Percentiles rank a stretch among this genome's conserved stretches.
Conservation (phyloP, 106 monocot genomes). For the Vanilla planifolia region DNA sequence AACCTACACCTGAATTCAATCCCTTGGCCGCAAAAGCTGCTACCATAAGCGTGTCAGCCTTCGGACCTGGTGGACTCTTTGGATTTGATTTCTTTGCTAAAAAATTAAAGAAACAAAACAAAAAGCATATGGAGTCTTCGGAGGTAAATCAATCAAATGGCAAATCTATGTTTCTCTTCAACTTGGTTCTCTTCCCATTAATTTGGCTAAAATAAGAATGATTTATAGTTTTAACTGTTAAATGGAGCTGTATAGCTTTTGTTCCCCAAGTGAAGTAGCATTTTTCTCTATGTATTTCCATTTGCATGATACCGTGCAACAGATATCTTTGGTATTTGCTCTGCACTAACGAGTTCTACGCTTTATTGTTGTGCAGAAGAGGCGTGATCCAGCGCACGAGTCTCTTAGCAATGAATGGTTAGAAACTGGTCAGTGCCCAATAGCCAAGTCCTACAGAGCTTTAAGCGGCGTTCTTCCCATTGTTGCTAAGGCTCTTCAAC, state of each 20-base stretch:
- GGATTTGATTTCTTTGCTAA: slow-evolving; percentile 74
- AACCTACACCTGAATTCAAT: slow-evolving; percentile 42
- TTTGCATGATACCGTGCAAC: too few species aligned
- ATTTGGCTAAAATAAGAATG: too few species aligned
- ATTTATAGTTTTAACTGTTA: too few species aligned
- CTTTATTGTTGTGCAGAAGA: slow-evolving; percentile 24
- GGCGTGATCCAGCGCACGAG: slow-evolving; percentile 44
- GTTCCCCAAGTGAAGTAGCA: too few species aligned
- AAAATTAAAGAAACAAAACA: slow-evolving; percentile 60
- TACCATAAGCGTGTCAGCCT: slow-evolving; percentile 73
- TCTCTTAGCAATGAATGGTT: slow-evolving; percentile 76
- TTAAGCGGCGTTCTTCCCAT: slow-evolving; percentile 69
- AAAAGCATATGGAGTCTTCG: slow-evolving; percentile 31
- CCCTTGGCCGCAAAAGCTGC: slow-evolving; percentile 89
- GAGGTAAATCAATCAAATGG: slow-evolving; percentile 1
- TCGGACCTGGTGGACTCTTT: slow-evolving; percentile 77
- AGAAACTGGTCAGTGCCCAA: slow-evolving; percentile 72
- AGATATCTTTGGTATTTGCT: neutral
- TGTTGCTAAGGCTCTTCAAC: slow-evolving; percentile 65
- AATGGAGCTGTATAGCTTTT: too few species aligned
- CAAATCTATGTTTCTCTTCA: too few species aligned
- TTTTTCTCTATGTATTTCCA: too few species aligned
- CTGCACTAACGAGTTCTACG: neutral
- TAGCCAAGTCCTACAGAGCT: slow-evolving; percentile 80
- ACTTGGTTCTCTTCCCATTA: too few species aligned